A percentile compares a stretch with the other conserved stretches of the same genome.
Conservation (phyloP, 257 asterid species). For the Solanum tarapatanum region DNA sequence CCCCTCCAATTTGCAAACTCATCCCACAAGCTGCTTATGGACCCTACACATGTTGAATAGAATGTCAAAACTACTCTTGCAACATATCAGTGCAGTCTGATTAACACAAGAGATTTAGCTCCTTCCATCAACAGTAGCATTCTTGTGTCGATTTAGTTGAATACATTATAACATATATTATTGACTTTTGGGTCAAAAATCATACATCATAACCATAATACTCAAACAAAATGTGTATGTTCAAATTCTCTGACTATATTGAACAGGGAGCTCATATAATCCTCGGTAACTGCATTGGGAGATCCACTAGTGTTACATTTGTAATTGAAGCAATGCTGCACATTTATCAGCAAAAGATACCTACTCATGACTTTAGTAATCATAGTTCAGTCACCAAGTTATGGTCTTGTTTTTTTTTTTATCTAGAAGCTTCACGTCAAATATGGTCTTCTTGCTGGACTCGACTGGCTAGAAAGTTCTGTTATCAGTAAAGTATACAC, state of each 20-base stretch:
- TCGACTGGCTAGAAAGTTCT: neutral
- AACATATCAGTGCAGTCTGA: neutral
- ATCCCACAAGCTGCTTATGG: conserved; percentile 29
- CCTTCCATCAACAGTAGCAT: neutral
- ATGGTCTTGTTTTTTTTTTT: neutral
- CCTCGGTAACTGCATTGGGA: neutral
- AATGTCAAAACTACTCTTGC: neutral
- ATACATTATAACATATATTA: neutral
- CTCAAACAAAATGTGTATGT: neutral
- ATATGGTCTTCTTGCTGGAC: neutral
- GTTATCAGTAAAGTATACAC: neutral
- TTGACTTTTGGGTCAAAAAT: neutral
- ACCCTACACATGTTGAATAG: conserved; percentile 19
- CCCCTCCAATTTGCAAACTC: conserved; percentile 36
- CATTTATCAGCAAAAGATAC: neutral
- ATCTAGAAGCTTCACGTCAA: neutral
- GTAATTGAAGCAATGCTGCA: neutral
- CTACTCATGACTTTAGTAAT: neutral
- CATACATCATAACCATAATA: neutral
- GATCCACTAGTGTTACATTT: neutral
- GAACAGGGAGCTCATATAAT: neutral
- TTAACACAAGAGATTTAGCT: neutral
- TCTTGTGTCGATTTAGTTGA: neutral
- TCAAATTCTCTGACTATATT: neutral
- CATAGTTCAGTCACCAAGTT: neutral